phyloP scores from a whole-genome alignment of 805 yeast genomes.

The Wickerhamomyces ciferrii region DNA sequence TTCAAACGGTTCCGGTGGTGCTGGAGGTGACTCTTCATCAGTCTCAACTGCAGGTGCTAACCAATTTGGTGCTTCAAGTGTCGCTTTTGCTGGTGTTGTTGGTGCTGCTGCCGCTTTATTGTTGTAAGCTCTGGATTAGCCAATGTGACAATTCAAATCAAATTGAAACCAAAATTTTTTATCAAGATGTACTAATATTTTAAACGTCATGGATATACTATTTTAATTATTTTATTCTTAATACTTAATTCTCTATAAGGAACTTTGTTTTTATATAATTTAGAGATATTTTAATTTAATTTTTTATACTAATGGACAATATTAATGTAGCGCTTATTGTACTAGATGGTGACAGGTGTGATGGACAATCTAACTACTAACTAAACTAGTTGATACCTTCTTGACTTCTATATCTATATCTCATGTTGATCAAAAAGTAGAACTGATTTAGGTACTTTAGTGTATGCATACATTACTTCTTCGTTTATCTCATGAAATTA shows the following conservation, averaged over 20 bases:
- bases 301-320: background rate
- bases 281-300: background rate
- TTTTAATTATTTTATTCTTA: background rate
- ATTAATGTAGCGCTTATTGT: too few relatives aligned
- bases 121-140: constrained; percentile 5
- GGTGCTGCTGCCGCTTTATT: constrained; percentile 19
- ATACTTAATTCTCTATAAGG: background rate
- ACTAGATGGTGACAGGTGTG: too few relatives aligned
- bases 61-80: constrained; percentile 8
- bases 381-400: too few relatives aligned
- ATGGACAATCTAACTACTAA: too few relatives aligned
- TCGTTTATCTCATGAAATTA: too few relatives aligned
- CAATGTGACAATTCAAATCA: background rate
- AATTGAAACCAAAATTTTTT: too few relatives aligned
- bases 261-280: background rate
- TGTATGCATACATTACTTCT: too few relatives aligned
- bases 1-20: constrained; percentile 4
- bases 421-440: too few relatives aligned
- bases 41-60: constrained; percentile 18
- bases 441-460: too few relatives aligned
- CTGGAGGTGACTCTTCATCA: constrained; percentile 2
- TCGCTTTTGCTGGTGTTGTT: constrained; percentile 12
- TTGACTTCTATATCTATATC: too few relatives aligned
- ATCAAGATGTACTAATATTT: background rate
- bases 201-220: too few relatives aligned